Conservation (phyloP, 352 stramenopile species). For the Globisporangium emineosum region DNA sequence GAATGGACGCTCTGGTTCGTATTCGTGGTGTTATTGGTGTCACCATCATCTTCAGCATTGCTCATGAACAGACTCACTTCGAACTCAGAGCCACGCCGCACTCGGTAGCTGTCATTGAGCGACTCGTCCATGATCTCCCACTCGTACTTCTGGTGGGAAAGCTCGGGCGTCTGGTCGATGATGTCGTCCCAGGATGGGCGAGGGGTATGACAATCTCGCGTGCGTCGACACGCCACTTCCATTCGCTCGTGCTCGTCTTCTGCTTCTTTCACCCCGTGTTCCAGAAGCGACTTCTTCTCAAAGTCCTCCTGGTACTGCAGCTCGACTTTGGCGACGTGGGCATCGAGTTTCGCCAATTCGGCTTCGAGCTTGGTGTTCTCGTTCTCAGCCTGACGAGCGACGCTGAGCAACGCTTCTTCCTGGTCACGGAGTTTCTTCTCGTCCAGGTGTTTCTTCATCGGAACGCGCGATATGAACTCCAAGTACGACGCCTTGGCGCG, state of each 20-base stretch:
- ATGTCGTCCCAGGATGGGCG: conserved; percentile 62
- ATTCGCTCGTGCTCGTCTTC: conserved; percentile 26
- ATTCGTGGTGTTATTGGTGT: background rate
- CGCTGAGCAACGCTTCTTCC: conserved; percentile 25
- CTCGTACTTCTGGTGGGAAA: conserved; percentile 51
- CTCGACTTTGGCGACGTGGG: conserved; percentile 33
- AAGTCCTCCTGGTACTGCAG: conserved; percentile 38
- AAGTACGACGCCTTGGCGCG: conserved; percentile 49
- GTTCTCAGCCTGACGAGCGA: conserved; percentile 30
- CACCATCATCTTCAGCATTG: conserved; percentile 9
- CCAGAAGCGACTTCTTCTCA: conserved; percentile 16
- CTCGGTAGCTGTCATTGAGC: background rate
- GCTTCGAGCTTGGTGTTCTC: conserved; percentile 44
- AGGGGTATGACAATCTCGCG: conserved; percentile 60
- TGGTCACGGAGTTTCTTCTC: conserved; percentile 61
- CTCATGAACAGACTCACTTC: background rate
- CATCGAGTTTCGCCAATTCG: conserved; percentile 34
- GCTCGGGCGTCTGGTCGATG: conserved; percentile 54
- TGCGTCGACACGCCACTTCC: conserved; percentile 24
- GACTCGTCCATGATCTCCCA: conserved; percentile 40
- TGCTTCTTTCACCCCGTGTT: conserved; percentile 22
- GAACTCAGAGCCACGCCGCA: background rate
- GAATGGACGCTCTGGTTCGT: background rate
- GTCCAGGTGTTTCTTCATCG: conserved; percentile 58
- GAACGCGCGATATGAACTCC: conserved; percentile 52